These are phyloP conservation scores for Lotus japonicus DNA, from an alignment of 306 rosid genomes.

Conservation along the genomic window DNA sequence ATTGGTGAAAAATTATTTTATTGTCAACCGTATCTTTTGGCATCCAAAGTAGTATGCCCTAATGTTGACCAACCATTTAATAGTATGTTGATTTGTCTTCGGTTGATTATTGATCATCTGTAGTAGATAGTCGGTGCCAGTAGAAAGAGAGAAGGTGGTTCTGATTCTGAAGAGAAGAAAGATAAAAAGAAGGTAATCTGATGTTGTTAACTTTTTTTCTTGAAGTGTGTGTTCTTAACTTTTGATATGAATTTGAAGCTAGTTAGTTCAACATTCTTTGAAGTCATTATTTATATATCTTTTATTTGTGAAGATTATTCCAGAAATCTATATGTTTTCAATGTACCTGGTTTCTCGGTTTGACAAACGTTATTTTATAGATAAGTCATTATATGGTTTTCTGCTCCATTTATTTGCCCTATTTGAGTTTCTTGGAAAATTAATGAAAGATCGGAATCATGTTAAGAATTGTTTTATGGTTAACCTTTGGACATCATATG, in stretches of 20 bases:
- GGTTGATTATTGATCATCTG: constrained; percentile 27
- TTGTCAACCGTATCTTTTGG: background rate
- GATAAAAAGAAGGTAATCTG: constrained; percentile 50
- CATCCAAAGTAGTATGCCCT: background rate
- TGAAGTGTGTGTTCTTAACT: background rate
- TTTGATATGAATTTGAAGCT: background rate
- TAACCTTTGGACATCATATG: background rate
- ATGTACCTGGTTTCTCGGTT: background rate
- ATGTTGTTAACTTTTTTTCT: background rate
- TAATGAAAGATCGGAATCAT: background rate
- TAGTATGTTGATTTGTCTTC: background rate
- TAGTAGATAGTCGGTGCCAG: constrained; percentile 27
- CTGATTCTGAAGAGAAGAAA: constrained; percentile 48
- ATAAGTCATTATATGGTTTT: background rate
- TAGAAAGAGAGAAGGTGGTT: constrained; percentile 47
- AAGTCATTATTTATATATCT: background rate
- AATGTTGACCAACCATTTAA: background rate
- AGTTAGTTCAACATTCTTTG: background rate
- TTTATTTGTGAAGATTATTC: background rate
- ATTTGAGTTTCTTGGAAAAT: background rate
- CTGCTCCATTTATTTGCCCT: background rate
- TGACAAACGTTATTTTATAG: constrained; percentile 30
- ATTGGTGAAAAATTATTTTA: background rate
- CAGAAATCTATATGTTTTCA: background rate
- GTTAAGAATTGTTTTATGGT: background rate